Evolutionary conservation across 192 early-diverging fungal genomes (phyloP), one percentile per base, ranked within the genome.

Genomic region (Backusella psychrophila): DNA sequence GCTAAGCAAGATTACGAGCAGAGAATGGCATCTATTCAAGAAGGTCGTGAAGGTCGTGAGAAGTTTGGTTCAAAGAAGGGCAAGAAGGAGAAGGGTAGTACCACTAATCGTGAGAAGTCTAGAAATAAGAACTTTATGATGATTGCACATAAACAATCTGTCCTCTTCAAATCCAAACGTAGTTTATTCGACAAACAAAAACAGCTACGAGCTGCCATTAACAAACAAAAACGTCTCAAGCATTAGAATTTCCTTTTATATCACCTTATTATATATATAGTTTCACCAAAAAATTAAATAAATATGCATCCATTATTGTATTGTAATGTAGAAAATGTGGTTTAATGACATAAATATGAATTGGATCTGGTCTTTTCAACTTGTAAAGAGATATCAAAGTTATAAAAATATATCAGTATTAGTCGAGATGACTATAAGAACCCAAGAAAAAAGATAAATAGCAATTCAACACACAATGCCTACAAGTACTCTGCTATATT

Each of bases 121-220:
- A 95, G 94, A 82, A 95, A 90, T 75, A 99, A 99, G 90, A 89
- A 91, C 81, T 96, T 92, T 80, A 90, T 91, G 85, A 99, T 99
- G 98, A 88, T 99, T 75, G 87, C 94, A 26, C 97, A 99, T 86
- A 98, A 98, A 88, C 87, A 90, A 59, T 86, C 89, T 63, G 91
- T 96, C 35, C 80, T 90, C 35, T 80, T 80, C 38, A 96, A 95
- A 86, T 87, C 89, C 73, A 93, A 89, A 82, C 86, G 88, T 69
- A 93, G 91, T 79, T 83, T 94, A 78, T 82, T 88, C 36, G 91
- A 96, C 34, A 96, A 94, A 83, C 92, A 92, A 72, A 84, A 85
- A 75, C 76, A 78, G 69, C 72, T 90, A 23, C 80, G 89, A 66
- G 87, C 85, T 0, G 90, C 89, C 78, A 90, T 90, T 72, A 85